Percentiles rank a stretch among this genome's conserved stretches.
These are phyloP conservation scores for Colletotrichum paranaense DNA, from an alignment of 2,329 filamentous ascomycete genomes.

Conservation along the genomic window DNA sequence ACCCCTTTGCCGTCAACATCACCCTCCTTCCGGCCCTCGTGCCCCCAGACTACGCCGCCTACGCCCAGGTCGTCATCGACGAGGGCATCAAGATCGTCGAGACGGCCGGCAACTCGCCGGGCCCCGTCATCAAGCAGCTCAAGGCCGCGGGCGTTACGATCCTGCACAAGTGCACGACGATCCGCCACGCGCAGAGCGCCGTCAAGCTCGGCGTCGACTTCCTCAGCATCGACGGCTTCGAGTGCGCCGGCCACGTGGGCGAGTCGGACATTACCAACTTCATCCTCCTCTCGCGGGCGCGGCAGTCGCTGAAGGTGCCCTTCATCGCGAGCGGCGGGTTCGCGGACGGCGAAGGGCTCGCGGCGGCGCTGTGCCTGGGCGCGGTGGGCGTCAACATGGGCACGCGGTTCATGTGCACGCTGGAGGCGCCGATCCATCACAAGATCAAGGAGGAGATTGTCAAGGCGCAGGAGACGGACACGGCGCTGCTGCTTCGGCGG, in stretches of 20 bases:
- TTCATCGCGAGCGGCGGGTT: slow-evolving; percentile 98
- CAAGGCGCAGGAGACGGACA: slow-evolving; percentile 88
- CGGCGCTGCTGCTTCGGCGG: slow-evolving; percentile 84
- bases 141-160: slow-evolving; percentile 84
- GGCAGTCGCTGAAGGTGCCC: slow-evolving; percentile 85
- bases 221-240: slow-evolving; percentile 95
- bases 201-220: slow-evolving; percentile 97
- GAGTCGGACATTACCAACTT: slow-evolving; percentile 92
- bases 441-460: slow-evolving; percentile 97
- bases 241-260: slow-evolving; percentile 92
- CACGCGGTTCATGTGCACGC: slow-evolving; percentile 95
- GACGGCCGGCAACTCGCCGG: slow-evolving; percentile 89
- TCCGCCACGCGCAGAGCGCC: slow-evolving; percentile 90
- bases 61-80: slow-evolving; percentile 92
- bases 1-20: slow-evolving; percentile 93
- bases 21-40: slow-evolving; percentile 91
- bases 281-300: slow-evolving; percentile 85
- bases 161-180: slow-evolving; percentile 97
- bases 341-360: slow-evolving; percentile 92
- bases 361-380: slow-evolving; percentile 88
- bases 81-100: slow-evolving; percentile 93
- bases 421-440: slow-evolving; percentile 90
- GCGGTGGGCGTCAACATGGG: slow-evolving; percentile 99
- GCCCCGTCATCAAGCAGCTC: slow-evolving; percentile 88
- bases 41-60: slow-evolving; percentile 91